Evolutionary conservation across 2,329 filamentous ascomycete genomes (phyloP).

Genomic region (Nemania sp.): DNA sequence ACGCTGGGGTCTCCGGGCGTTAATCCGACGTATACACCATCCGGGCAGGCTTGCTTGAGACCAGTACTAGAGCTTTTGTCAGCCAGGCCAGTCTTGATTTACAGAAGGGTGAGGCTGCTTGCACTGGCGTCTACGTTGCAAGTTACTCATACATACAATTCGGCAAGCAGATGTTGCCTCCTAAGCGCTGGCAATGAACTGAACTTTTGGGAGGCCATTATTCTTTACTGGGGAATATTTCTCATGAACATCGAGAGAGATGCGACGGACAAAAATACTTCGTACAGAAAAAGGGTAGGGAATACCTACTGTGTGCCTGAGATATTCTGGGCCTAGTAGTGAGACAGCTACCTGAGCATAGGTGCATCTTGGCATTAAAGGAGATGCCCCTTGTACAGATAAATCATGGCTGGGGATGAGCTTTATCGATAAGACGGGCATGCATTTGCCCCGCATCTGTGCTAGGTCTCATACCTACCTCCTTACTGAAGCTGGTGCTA

Average conservation of each 20-base stretch:
- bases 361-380: no score
- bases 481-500: no score
- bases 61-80: constrained; percentile 62
- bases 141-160: constrained; percentile 69
- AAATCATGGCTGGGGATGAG: no score
- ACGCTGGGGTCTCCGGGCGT: constrained; percentile 78
- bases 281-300: constrained; percentile 1
- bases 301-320: neutral
- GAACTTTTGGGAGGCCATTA: constrained; percentile 52
- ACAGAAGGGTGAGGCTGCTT: neutral
- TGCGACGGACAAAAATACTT: neutral
- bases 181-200: constrained; percentile 59
- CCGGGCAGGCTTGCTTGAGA: constrained; percentile 78
- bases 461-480: no score
- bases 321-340: no score
- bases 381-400: no score
- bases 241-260: neutral
- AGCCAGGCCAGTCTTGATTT: constrained; percentile 24
- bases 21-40: constrained; percentile 84
- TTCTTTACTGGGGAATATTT: constrained; percentile 16
- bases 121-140: constrained; percentile 1
- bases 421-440: no score
- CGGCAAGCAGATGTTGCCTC: constrained; percentile 75
- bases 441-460: no score
- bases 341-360: no score